These are phyloP conservation scores for Mrakia frigida DNA, from an alignment of 768 basidiomycete species.

Conservation along the genomic window DNA sequence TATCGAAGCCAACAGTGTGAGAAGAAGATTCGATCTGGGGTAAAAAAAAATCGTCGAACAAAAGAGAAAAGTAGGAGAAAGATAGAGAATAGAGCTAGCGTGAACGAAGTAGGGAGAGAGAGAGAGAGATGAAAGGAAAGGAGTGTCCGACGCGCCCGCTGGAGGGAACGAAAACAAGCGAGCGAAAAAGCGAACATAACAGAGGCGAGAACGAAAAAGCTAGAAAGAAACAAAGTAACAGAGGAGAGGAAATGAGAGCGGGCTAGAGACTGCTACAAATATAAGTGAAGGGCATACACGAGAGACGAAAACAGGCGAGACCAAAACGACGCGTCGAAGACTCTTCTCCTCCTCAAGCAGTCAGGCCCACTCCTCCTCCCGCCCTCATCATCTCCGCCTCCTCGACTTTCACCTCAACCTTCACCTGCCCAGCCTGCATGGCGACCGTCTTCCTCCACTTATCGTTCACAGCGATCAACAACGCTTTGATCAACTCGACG, in stretches of 20 bases:
- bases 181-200: not conserved
- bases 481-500: slow-evolving; percentile 30
- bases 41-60: not conserved
- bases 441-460: slow-evolving; percentile 13
- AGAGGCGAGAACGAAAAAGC: not conserved
- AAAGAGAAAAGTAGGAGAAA: not conserved
- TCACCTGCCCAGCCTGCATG: not conserved
- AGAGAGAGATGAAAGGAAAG: not conserved
- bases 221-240: not conserved
- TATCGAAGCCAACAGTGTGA: no score
- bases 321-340: not conserved
- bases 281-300: not conserved
- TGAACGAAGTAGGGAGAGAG: not conserved
- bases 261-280: not conserved
- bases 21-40: not conserved
- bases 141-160: not conserved
- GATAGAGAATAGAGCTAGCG: not conserved
- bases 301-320: not conserved
- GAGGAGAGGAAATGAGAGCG: not conserved
- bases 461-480: slow-evolving; percentile 25
- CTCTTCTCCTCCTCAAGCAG: not conserved
- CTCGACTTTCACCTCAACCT: not conserved
- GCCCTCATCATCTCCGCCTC: slow-evolving; percentile 4
- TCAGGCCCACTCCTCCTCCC: not conserved
- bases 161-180: not conserved